These are phyloP conservation scores for Zhuliangozyma parablackwelliae DNA, from an alignment of 1,139 yeast species.

Conservation along the genomic window DNA sequence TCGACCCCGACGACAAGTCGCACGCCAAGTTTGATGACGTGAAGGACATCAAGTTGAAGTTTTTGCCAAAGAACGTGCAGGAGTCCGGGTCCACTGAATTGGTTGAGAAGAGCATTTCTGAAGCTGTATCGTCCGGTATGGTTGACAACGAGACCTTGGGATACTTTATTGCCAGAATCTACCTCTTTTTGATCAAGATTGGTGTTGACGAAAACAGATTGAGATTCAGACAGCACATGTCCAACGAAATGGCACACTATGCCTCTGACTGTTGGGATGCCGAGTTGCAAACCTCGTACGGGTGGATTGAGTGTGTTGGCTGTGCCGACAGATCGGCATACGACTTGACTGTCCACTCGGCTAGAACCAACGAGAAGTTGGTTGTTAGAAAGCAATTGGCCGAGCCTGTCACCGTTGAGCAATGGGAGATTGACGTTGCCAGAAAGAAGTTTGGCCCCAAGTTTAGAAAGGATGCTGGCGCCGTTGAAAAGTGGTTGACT, in stretches of 20 bases:
- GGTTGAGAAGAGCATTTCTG: constrained; percentile 67
- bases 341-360: constrained; percentile 92
- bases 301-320: constrained; percentile 99
- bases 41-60: constrained; percentile 64
- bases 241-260: constrained; percentile 99
- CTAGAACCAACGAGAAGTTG: constrained; percentile 90
- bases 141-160: constrained; percentile 97
- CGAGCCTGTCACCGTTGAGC: constrained; percentile 78
- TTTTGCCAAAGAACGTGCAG: constrained; percentile 84
- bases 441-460: constrained; percentile 97
- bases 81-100: constrained; percentile 76
- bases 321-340: constrained; percentile 99
- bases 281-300: constrained; percentile 90
- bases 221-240: constrained; percentile 98
- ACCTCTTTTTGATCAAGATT: constrained; percentile 74
- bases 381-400: constrained; percentile 89
- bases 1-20: constrained; percentile 82
- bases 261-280: constrained; percentile 99
- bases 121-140: constrained; percentile 83
- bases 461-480: constrained; percentile 95
- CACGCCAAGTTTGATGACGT: constrained; percentile 81
- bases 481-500: constrained; percentile 76
- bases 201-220: constrained; percentile 83
- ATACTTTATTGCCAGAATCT: constrained; percentile 92
- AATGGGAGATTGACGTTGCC: constrained; percentile 77